phyloP scores from a whole-genome alignment of 164 flowering plant genomes.

The Aristolochia californica region DNA sequence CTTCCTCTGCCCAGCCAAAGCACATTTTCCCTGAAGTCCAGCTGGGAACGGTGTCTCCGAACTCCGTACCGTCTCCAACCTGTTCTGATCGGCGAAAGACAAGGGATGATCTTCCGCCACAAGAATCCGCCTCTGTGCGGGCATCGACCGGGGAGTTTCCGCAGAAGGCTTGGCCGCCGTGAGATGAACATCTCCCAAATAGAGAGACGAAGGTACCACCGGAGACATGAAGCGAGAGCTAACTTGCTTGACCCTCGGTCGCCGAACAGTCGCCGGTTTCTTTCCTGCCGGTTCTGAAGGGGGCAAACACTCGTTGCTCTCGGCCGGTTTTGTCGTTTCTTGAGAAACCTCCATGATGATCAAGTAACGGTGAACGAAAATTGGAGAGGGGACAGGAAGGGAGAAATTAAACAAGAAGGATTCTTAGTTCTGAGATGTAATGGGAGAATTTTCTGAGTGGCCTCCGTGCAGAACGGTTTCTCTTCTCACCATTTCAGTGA shows the following conservation, averaged over 20 bases:
- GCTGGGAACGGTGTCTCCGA: constrained; percentile 8
- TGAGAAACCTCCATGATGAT: not conserved
- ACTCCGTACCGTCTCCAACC: constrained; percentile 8
- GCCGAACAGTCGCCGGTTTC: constrained; percentile 4
- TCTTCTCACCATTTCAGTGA: not conserved
- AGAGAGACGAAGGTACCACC: constrained; percentile 11
- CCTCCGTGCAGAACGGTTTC: too few species aligned
- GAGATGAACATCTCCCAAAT: not conserved
- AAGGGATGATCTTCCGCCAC: constrained; percentile 3
- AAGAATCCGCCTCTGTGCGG: too few species aligned
- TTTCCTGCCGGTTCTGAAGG: not conserved
- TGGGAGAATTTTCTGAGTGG: too few species aligned
- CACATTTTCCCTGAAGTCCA: constrained; percentile 5
- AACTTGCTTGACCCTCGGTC: constrained; percentile 21
- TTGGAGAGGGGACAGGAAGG: not conserved
- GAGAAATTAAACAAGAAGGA: too few species aligned
- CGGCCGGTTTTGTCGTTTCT: not conserved
- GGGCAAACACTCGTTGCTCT: not conserved
- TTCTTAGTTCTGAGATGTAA: too few species aligned
- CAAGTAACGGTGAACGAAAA: not conserved
- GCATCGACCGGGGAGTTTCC: too few species aligned
- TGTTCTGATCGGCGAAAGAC: constrained; percentile 9
- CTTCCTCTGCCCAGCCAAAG: constrained; percentile 5
- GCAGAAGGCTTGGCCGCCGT: too few species aligned
- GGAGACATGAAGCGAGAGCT: constrained; percentile 29